These are phyloP conservation scores for Harringtonia aguacate DNA, from an alignment of 2,329 filamentous ascomycete species.

Conservation along the genomic window DNA sequence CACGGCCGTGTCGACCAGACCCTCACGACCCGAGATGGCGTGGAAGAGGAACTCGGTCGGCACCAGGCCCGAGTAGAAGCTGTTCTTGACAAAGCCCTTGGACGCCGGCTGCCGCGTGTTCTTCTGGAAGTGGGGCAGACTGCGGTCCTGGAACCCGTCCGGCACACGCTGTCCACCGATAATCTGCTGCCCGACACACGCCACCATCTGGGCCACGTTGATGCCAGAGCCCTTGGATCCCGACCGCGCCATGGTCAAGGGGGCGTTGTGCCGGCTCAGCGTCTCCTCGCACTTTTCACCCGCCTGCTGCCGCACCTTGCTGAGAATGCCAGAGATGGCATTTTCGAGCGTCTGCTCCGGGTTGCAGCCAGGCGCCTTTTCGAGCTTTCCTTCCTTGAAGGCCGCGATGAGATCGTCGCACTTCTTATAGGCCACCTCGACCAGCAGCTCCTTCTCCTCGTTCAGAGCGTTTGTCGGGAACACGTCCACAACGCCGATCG, in stretches of 20 bases:
- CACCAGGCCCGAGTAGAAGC: slow-evolving; percentile 85
- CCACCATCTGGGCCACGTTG: slow-evolving; percentile 99
- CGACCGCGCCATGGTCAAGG: slow-evolving; percentile 92
- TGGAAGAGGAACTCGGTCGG: slow-evolving; percentile 96
- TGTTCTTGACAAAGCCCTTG: slow-evolving; percentile 94
- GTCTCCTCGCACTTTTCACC: slow-evolving; percentile 86
- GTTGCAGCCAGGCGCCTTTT: slow-evolving; percentile 81
- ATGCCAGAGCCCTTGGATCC: slow-evolving; percentile 95
- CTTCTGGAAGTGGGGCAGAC: slow-evolving; percentile 89
- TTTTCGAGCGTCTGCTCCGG: slow-evolving; percentile 90
- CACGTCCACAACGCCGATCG: slow-evolving; percentile 91
- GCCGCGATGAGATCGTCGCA: slow-evolving; percentile 75
- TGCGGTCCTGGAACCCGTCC: slow-evolving; percentile 94
- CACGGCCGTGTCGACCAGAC: slow-evolving; percentile 95
- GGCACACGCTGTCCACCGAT: slow-evolving; percentile 87
- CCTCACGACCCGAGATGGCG: slow-evolving; percentile 96
- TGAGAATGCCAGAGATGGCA: slow-evolving; percentile 80
- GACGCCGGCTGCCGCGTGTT: slow-evolving; percentile 84
- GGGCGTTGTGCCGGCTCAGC: slow-evolving; percentile 83
- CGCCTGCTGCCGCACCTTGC: slow-evolving; percentile 81
- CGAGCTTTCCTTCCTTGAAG: slow-evolving; percentile 70
- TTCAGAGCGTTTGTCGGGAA: slow-evolving; percentile 67
- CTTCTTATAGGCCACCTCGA: slow-evolving; percentile 66
- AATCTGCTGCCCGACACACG: slow-evolving; percentile 94
- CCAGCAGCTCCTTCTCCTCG: slow-evolving; percentile 62